Evolutionary conservation across 1,284 basidiomycete species (phyloP).

Genomic region (Chalciporus sp.): DNA sequence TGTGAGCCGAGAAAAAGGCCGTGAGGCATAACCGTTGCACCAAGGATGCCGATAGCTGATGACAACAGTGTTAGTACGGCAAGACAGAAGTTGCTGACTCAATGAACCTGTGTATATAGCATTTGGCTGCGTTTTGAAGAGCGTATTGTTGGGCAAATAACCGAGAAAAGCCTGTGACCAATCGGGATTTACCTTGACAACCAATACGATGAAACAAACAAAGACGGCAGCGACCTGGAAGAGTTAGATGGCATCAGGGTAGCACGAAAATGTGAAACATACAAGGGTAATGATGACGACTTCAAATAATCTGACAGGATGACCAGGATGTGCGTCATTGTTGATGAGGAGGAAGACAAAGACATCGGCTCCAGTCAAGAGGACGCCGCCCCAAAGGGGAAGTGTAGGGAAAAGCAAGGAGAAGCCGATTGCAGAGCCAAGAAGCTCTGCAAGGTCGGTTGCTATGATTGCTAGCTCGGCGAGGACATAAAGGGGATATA

Average conservation of each 20-base stretch:
- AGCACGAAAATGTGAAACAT: constrained; percentile 13
- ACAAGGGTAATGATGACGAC: constrained; percentile 62
- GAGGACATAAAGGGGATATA: constrained; percentile 70
- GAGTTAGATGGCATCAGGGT: constrained; percentile 1
- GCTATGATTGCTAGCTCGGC: constrained; percentile 86
- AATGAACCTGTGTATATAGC: constrained; percentile 71
- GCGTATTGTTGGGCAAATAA: constrained; percentile 64
- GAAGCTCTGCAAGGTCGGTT: constrained; percentile 74
- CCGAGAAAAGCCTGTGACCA: constrained; percentile 79
- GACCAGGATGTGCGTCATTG: constrained; percentile 56
- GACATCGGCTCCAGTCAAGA: constrained; percentile 86
- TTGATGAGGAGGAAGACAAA: constrained; percentile 71
- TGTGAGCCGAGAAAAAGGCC: constrained; percentile 80
- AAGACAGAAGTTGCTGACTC: background rate
- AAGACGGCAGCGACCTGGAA: constrained; percentile 70
- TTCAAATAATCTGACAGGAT: constrained; percentile 76
- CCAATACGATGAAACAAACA: constrained; percentile 70
- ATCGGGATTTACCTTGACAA: constrained; percentile 68
- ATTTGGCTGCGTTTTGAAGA: constrained; percentile 50
- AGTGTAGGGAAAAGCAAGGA: constrained; percentile 82
- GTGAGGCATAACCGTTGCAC: constrained; percentile 74
- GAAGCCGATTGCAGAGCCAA: constrained; percentile 68
- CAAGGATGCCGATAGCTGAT: constrained; percentile 67
- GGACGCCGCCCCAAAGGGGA: constrained; percentile 79
- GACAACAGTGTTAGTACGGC: background rate